A percentile compares a stretch with the other conserved stretches of the same genome.
phyloP scores from a whole-genome alignment of 2,329 filamentous ascomycete genomes.

The Purpureocillium lavendulum region DNA sequence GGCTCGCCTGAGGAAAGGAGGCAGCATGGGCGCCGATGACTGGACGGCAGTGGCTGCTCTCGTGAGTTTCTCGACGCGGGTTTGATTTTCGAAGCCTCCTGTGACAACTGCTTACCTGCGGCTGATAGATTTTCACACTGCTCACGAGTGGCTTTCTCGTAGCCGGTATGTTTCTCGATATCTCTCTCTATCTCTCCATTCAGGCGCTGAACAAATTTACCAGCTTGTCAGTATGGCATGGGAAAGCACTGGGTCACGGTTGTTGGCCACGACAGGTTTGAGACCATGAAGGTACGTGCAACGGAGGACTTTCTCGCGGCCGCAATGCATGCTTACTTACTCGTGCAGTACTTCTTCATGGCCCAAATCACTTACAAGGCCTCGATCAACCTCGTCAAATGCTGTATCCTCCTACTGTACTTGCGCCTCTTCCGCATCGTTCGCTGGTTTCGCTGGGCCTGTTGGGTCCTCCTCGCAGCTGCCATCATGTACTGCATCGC shows the following conservation, averaged over 20 bases:
- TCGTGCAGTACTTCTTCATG: slow-evolving; percentile 15
- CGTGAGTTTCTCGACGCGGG: slow-evolving; percentile 3
- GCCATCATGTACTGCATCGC: slow-evolving; percentile 17
- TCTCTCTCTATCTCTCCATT: not conserved
- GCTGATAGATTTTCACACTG: slow-evolving; percentile 7
- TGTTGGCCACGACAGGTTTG: slow-evolving; percentile 7
- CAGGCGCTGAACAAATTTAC: not conserved
- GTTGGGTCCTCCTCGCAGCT: slow-evolving; percentile 14
- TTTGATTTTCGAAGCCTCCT: not conserved
- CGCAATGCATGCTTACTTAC: not conserved
- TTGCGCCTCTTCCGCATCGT: slow-evolving; percentile 21
- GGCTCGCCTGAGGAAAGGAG: slow-evolving; percentile 11
- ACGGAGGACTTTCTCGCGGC: not conserved
- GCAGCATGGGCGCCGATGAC: slow-evolving; percentile 14
- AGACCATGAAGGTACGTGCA: slow-evolving; percentile 8
- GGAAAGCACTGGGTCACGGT: slow-evolving; percentile 11
- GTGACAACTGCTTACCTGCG: not conserved
- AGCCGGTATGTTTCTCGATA: slow-evolving; percentile 1
- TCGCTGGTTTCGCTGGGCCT: slow-evolving; percentile 16
- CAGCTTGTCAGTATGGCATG: slow-evolving; percentile 16
- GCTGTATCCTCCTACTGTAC: slow-evolving; percentile 24
- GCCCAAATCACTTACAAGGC: slow-evolving; percentile 21
- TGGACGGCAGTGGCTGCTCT: slow-evolving; percentile 12
- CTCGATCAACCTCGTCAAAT: slow-evolving; percentile 21
- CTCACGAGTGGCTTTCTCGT: slow-evolving; percentile 5